A percentile compares a stretch with the other conserved stretches of the same genome.
Conservation (phyloP, 495 filamentous ascomycete genomes). For the Lepidopterella palustris region DNA sequence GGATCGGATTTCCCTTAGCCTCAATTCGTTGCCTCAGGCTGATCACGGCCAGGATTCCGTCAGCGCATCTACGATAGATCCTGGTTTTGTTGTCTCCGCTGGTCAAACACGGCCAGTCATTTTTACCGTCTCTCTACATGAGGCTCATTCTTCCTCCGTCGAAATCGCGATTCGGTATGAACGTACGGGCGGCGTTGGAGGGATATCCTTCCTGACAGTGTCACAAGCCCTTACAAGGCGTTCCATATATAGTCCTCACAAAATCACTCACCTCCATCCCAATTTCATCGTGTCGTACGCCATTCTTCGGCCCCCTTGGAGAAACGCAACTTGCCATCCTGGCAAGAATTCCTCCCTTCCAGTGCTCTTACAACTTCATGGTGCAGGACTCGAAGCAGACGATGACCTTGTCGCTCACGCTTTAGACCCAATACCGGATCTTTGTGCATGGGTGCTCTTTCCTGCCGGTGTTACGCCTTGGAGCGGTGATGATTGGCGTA, state of each 20-base stretch:
- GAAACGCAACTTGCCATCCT: slow-evolving; percentile 32
- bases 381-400: slow-evolving; percentile 53
- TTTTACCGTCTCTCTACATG: slow-evolving; percentile 19
- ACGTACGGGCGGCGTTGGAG: not conserved
- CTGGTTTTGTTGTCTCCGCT: slow-evolving; percentile 13
- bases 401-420: slow-evolving; percentile 41
- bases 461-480: slow-evolving; percentile 55
- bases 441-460: slow-evolving; percentile 53
- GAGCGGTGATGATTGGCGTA: slow-evolving; percentile 61
- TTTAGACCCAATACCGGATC: slow-evolving; percentile 45
- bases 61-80: not conserved
- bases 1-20: not conserved
- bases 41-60: slow-evolving; percentile 7
- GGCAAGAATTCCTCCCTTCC: slow-evolving; percentile 29
- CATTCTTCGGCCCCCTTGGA: slow-evolving; percentile 51
- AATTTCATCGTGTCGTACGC: slow-evolving; percentile 55
- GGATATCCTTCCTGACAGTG: slow-evolving; percentile 6
- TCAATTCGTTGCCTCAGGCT: not conserved
- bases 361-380: slow-evolving; percentile 48
- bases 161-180: slow-evolving; percentile 16
- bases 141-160: slow-evolving; percentile 19
- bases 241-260: slow-evolving; percentile 44
- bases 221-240: slow-evolving; percentile 18
- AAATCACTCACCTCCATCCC: slow-evolving; percentile 52
- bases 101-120: slow-evolving; percentile 29